Conservation (phyloP, 1,284 basidiomycete species). For the Melanopsichium pennsylvanicum region DNA sequence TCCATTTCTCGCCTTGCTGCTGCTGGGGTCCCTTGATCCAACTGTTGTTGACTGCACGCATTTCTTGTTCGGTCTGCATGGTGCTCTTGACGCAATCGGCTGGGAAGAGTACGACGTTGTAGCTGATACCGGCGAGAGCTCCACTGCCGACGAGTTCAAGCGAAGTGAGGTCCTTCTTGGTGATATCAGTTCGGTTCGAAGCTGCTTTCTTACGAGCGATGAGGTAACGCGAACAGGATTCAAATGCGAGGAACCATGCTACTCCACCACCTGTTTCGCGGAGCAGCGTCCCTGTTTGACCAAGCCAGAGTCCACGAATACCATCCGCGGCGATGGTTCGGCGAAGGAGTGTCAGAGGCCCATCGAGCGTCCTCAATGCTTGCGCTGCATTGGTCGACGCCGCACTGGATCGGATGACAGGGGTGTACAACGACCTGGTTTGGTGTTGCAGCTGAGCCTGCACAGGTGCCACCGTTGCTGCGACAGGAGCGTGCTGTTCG, state of each 20-base stretch:
- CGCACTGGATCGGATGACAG: conserved; percentile 12
- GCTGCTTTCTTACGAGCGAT: conserved; percentile 47
- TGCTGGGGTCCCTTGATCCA: no score
- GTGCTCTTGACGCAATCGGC: conserved; percentile 94
- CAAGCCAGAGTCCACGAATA: conserved; percentile 81
- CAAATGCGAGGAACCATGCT: conserved; percentile 88
- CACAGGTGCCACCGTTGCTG: conserved; percentile 3
- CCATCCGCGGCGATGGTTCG: conserved; percentile 75
- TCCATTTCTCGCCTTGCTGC: conserved; percentile 66
- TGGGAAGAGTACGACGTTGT: conserved; percentile 71
- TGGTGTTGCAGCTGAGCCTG: conserved; percentile 38
- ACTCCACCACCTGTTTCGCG: conserved; percentile 86
- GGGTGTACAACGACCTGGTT: conserved; percentile 25
- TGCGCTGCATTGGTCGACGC: neutral
- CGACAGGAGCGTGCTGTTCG: conserved; percentile 63
- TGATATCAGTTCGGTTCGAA: conserved; percentile 58
- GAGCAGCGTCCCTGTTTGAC: conserved; percentile 80
- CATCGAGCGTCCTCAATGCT: conserved; percentile 67
- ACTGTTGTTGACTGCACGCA: conserved; percentile 69
- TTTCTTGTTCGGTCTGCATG: conserved; percentile 91
- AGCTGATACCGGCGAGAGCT: conserved; percentile 84
- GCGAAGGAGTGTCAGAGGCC: conserved; percentile 76
- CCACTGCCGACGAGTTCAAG: conserved; percentile 86
- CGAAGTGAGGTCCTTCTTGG: conserved; percentile 71
- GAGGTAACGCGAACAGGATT: conserved; percentile 66